phyloP scores from a whole-genome alignment of 169 alveolate species.

The Cyclospora cayetanensis region DNA sequence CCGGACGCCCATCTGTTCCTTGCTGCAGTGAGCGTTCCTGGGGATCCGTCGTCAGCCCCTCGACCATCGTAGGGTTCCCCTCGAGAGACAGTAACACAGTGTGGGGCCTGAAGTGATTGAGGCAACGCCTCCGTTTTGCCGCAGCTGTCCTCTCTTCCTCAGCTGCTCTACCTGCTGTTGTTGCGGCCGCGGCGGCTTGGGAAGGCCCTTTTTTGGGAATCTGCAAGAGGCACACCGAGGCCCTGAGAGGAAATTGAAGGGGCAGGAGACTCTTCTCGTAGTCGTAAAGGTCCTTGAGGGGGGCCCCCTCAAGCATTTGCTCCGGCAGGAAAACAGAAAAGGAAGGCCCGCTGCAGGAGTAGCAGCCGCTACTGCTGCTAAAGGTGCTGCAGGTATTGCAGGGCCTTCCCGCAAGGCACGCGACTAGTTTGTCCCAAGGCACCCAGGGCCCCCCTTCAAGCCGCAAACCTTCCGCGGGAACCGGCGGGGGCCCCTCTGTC shows the following conservation, averaged over 20 bases:
- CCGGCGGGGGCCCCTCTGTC: not conserved
- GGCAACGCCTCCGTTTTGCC: not conserved
- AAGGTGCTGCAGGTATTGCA: not conserved
- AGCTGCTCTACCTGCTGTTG: slow-evolving; percentile 12
- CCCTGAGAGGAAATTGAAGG: not conserved
- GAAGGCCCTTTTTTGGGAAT: not conserved
- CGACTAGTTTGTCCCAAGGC: not conserved
- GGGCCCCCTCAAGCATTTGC: not conserved
- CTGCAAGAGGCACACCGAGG: not conserved
- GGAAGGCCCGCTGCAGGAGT: slow-evolving; percentile 3
- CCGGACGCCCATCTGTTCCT: no score
- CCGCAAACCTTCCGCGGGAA: slow-evolving; percentile 43
- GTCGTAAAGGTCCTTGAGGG: not conserved
- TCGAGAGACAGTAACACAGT: not conserved
- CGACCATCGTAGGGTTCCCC: not conserved
- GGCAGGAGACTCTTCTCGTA: not conserved
- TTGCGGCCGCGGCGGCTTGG: slow-evolving; percentile 5
- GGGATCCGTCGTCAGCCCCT: not conserved
- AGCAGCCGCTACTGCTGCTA: slow-evolving; percentile 24
- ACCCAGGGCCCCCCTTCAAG: slow-evolving; percentile 36
- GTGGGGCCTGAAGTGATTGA: not conserved
- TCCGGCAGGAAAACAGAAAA: not conserved
- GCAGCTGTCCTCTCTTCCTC: slow-evolving; percentile 29
- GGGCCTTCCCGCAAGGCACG: not conserved
- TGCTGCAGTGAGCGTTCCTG: not conserved